phyloP scores from a whole-genome alignment of 2,329 filamentous ascomycete genomes.

The Drechslerella stenobrocha region DNA sequence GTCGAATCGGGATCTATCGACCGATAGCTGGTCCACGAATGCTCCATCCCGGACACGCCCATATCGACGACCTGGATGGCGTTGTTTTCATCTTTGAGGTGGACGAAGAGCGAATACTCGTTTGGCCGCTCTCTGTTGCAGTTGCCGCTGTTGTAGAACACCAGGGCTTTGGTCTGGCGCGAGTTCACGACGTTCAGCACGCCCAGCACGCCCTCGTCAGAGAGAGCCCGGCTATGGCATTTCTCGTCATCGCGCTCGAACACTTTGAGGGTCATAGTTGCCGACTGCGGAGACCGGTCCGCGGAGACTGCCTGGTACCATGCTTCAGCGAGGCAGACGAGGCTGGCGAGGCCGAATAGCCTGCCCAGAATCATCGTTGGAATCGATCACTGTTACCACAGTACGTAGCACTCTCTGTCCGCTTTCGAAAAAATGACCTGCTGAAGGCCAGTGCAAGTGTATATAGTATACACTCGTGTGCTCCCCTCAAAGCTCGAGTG shows the following conservation, averaged over 20 bases:
- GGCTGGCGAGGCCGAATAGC: not conserved
- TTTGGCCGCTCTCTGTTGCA: constrained; percentile 16
- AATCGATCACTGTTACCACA: no score
- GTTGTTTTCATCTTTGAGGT: constrained; percentile 15
- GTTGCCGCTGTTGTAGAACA: constrained; percentile 6
- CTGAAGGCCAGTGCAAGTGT: no score
- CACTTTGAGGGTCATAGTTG: not conserved
- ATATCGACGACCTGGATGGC: constrained; percentile 27
- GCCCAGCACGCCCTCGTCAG: constrained; percentile 20
- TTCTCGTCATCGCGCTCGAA: constrained; percentile 1
- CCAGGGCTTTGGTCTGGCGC: constrained; percentile 13
- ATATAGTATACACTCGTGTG: no score
- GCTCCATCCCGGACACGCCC: constrained; percentile 19
- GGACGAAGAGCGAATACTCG: constrained; percentile 22
- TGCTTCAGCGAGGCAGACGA: not conserved
- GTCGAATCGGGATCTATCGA: constrained; percentile 15
- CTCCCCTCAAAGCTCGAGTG: no score
- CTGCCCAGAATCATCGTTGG: not conserved
- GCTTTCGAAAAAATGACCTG: no score
- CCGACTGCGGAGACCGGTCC: constrained; percentile 6
- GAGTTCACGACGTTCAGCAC: constrained; percentile 24
- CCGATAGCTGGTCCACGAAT: constrained; percentile 25
- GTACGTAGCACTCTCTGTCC: no score
- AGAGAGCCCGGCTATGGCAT: constrained; percentile 7
- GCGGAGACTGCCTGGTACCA: constrained; percentile 24